Conservation (phyloP, 306 rosid genomes). For the Hippophae gyantsensis region DNA sequence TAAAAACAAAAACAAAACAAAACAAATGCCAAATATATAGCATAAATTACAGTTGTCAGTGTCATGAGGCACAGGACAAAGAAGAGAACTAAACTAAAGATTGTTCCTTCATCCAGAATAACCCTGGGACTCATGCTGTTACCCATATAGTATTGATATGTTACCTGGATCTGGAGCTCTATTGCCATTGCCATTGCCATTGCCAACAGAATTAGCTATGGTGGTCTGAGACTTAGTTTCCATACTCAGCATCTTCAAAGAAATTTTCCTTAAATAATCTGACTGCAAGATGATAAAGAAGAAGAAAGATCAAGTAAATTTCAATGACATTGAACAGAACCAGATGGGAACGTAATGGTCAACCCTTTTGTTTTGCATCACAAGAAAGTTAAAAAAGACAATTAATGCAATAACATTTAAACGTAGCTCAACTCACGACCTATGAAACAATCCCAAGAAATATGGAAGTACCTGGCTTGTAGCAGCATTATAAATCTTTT, state of each 20-base stretch:
- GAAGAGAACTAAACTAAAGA: not conserved
- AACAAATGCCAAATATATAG: too few species aligned
- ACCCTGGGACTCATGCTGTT: not conserved
- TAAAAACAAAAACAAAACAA: too few species aligned
- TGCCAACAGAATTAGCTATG: constrained; percentile 26
- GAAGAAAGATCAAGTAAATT: not conserved
- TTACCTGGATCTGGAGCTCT: constrained; percentile 59
- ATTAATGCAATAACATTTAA: not conserved
- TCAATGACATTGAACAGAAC: not conserved
- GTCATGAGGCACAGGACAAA: not conserved
- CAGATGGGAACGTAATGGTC: not conserved
- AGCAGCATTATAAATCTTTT: constrained; percentile 53
- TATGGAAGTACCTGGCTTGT: constrained; percentile 46
- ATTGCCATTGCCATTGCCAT: constrained; percentile 26
- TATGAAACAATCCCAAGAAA: not conserved
- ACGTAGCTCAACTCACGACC: not conserved
- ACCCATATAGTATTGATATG: not conserved
- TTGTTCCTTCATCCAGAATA: too few species aligned
- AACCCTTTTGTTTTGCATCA: not conserved
- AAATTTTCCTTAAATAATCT: constrained; percentile 30
- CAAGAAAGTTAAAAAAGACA: not conserved
- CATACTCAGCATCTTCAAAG: constrained; percentile 50
- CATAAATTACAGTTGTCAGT: too few species aligned
- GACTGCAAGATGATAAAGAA: constrained; percentile 13
- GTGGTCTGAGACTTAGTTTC: constrained; percentile 55